Conservation (phyloP, 768 basidiomycete genomes). For the Leccinum ochraceum region DNA sequence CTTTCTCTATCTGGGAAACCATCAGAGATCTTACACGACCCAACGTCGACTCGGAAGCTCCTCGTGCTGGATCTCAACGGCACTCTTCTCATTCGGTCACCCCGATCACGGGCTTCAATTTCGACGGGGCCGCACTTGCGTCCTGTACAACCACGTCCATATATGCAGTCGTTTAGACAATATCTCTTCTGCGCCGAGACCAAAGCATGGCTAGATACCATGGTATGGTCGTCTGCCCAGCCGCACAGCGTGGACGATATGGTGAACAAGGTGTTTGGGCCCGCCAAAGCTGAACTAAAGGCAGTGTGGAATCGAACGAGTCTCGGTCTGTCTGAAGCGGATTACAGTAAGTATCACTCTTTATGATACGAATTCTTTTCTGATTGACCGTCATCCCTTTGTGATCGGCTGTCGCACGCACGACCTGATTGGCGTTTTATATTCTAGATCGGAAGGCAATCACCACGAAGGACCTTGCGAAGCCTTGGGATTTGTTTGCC, state of each 20-base stretch:
- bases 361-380: not conserved
- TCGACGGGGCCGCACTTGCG: constrained; percentile 31
- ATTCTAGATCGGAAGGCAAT: constrained; percentile 23
- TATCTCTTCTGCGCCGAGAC: constrained; percentile 67
- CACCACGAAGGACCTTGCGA: constrained; percentile 77
- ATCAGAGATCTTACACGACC: constrained; percentile 30
- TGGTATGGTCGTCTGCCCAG: constrained; percentile 90
- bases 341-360: constrained; percentile 64
- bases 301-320: constrained; percentile 83
- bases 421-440: constrained; percentile 1
- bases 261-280: constrained; percentile 63
- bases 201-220: constrained; percentile 72
- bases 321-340: constrained; percentile 57
- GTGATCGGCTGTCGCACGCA: not conserved
- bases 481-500: constrained; percentile 58
- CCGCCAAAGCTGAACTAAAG: constrained; percentile 41
- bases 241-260: constrained; percentile 77
- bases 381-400: constrained; percentile 18
- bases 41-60: constrained; percentile 51
- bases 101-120: constrained; percentile 22
- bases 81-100: constrained; percentile 63
- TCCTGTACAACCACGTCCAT: constrained; percentile 61
- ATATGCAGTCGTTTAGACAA: constrained; percentile 56
- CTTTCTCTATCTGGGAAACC: constrained; percentile 33
- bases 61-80: constrained; percentile 71